Evolutionary conservation across 2,329 filamentous ascomycete species (phyloP).

Genomic region (Balansia obtecta): DNA sequence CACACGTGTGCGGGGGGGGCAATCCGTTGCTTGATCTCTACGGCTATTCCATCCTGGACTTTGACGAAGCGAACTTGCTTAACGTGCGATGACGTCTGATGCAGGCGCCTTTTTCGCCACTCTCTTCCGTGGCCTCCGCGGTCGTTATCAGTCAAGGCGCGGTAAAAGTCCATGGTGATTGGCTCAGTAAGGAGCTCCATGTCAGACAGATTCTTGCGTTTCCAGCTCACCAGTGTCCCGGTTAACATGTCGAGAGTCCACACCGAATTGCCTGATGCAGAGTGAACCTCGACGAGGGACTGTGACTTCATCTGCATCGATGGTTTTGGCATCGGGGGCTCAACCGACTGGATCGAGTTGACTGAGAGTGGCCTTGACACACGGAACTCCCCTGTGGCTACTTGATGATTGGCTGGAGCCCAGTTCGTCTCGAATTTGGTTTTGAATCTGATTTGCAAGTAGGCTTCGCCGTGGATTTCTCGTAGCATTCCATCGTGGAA

Average conservation of each 20-base stretch:
- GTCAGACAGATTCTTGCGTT: constrained; percentile 15
- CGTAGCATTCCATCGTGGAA: constrained; percentile 15
- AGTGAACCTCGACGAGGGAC: constrained; percentile 20
- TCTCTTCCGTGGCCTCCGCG: constrained; percentile 41
- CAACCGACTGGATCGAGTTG: constrained; percentile 9
- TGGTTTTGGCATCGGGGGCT: constrained; percentile 11
- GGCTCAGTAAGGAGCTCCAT: constrained; percentile 32
- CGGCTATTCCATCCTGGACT: constrained; percentile 18
- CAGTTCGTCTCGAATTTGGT: constrained; percentile 33
- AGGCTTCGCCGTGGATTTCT: constrained; percentile 24
- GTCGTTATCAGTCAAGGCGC: constrained; percentile 56
- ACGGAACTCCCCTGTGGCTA: constrained; percentile 37
- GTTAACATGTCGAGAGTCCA: constrained; percentile 32
- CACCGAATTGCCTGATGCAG: constrained; percentile 20
- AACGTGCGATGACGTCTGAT: constrained; percentile 32
- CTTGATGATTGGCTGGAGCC: constrained; percentile 36
- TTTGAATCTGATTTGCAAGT: constrained; percentile 36
- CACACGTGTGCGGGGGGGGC: constrained; percentile 54
- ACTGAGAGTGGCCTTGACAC: constrained; percentile 23
- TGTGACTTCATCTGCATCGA: constrained; percentile 11
- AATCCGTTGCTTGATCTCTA: constrained; percentile 39
- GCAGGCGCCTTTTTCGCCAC: constrained; percentile 38
- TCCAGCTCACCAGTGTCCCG: constrained; percentile 31
- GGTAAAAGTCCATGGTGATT: constrained; percentile 44
- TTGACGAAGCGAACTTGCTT: constrained; percentile 22